Base-by-base conservation (phyloP, 805 yeast species). In the Saturnispora ahearnii region DNA sequence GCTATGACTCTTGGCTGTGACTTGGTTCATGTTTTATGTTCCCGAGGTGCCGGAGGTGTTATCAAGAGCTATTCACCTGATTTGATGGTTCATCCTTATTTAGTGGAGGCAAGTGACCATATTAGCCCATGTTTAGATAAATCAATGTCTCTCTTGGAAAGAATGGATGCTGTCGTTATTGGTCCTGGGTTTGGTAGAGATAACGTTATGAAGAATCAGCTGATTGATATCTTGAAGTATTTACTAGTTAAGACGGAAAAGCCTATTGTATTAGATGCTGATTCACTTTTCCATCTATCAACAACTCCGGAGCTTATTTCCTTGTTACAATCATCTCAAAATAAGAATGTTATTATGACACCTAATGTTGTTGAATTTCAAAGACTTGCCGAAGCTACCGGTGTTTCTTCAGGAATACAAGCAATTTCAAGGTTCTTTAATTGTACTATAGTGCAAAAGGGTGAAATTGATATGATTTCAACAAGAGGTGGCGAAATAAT, bases 161-260 rank as follows among this genome's bases (percentile, higher is more conserved):
- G 95, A 44, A 77, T 88, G 52, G 95, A 91, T 59, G 86, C 82
- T 7, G 80, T 89, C 28, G 87, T 93, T 2, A 74, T 91, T 36
- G 98, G 98, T 0, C 98, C 98, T 0, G 99, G 98, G 0, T 75
- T 90, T 51, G 99, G 99, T 0, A 72, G 99, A 45, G 96, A 89
- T 62, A 64, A 66, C 4, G 59, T 76, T 33, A 83, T 88, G 87
- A 64, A 83, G 48, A 70, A 73, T 45, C 74, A 84, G 2, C 73
- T 84, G 51, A 72, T 73, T 3, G 26, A 24, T 15, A 44, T 49
- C 15, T n/a, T 61, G 71, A 30, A 73, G 87, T 21, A 71, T 89
- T 41, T 71, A 71, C 45, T 79, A 78, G 53, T 74, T 84, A 44
- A 77, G 72, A 58, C 68, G 72, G 22, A 69, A 79, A 41, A 68